These are phyloP conservation scores for Lentinula novae-zelandiae DNA, from an alignment of 1,284 basidiomycete species.

Conservation along the genomic window DNA sequence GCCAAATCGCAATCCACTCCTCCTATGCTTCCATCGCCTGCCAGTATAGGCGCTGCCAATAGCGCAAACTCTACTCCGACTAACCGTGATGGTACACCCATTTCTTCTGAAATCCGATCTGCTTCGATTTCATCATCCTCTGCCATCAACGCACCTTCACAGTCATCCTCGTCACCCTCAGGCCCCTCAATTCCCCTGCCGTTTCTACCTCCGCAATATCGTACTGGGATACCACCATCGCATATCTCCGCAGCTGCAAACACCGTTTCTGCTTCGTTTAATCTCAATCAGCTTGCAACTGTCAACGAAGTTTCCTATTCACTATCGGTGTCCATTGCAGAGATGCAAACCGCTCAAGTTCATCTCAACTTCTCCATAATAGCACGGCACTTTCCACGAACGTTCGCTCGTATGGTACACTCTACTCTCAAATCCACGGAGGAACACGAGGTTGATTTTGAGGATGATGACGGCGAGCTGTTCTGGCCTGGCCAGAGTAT, in stretches of 20 bases:
- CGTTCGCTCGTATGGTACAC: conserved; percentile 65
- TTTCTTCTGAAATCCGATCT: conserved; percentile 21
- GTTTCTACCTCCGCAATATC: conserved; percentile 33
- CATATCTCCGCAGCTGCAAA: conserved; percentile 36
- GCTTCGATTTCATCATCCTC: conserved; percentile 21
- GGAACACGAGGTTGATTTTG: conserved; percentile 74
- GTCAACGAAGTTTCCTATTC: conserved; percentile 47
- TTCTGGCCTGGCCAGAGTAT: conserved; percentile 72
- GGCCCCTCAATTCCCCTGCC: conserved; percentile 29
- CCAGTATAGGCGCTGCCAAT: conserved; percentile 54
- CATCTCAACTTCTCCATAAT: conserved; percentile 60
- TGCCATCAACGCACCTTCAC: conserved; percentile 22
- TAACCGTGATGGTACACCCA: conserved; percentile 45
- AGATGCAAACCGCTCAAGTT: conserved; percentile 47
- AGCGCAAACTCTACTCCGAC: conserved; percentile 75
- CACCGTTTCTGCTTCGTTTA: conserved; percentile 32
- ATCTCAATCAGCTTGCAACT: conserved; percentile 34
- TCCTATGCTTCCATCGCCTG: conserved; percentile 73
- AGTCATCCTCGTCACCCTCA: conserved; percentile 24
- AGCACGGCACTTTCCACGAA: conserved; percentile 65
- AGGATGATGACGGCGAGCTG: conserved; percentile 76
- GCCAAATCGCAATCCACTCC: conserved; percentile 47
- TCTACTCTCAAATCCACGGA: conserved; percentile 59
- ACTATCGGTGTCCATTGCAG: conserved; percentile 39
- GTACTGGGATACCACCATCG: conserved; percentile 27